Evolutionary conservation across 108 stramenopile species (phyloP).

Genomic region (Poteriospumella lacustris): DNA sequence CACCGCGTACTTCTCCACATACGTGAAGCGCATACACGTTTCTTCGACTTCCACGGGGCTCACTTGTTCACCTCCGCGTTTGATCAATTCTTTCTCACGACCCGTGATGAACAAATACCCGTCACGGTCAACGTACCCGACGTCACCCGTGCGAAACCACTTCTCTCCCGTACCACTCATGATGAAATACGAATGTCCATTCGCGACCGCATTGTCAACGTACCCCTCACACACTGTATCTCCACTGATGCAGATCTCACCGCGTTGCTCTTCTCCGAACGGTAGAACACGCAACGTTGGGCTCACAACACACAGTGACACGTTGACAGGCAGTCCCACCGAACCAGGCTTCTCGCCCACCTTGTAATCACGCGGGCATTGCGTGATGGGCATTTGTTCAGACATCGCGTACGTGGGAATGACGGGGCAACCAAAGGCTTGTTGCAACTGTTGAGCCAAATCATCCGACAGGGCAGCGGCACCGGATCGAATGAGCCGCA

Average conservation of each 20-base stretch:
- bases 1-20: too few species aligned
- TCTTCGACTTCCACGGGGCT: conserved; percentile 70
- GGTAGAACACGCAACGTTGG: neutral
- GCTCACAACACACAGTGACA: neutral
- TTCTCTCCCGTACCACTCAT: conserved; percentile 34
- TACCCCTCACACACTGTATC: conserved; percentile 31
- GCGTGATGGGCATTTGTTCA: conserved; percentile 37
- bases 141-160: conserved; percentile 75
- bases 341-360: neutral
- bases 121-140: conserved; percentile 64
- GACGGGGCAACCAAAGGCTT: conserved; percentile 38
- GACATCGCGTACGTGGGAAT: conserved; percentile 68
- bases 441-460: neutral
- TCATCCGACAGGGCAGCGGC: neutral
- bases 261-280: conserved; percentile 22
- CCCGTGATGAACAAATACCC: conserved; percentile 68
- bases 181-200: conserved; percentile 36
- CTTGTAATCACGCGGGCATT: neutral
- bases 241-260: conserved; percentile 46
- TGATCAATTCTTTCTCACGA: conserved; percentile 73
- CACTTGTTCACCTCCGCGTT: conserved; percentile 72
- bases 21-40: too few species aligned
- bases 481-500: neutral
- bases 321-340: neutral
- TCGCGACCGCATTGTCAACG: conserved; percentile 33